Evolutionary conservation across 2,329 filamentous ascomycete species (phyloP).

Genomic region (Domatiomyces catenatus): DNA sequence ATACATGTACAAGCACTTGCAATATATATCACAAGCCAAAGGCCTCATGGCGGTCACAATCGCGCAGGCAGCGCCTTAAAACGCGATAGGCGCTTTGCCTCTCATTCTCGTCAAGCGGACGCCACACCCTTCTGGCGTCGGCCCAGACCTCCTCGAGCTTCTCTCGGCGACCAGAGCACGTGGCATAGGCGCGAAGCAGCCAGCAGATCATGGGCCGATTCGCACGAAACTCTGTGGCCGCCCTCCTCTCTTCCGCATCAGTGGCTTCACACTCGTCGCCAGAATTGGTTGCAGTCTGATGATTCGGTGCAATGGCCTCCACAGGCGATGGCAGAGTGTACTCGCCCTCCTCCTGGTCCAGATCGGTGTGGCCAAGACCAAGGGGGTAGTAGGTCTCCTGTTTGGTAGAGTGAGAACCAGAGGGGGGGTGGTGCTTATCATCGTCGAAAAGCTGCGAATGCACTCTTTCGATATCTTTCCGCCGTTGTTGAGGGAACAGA

Average conservation of each 20-base stretch:
- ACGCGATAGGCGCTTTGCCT: conserved; percentile 12
- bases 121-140: conserved; percentile 12
- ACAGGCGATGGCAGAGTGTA: conserved; percentile 14
- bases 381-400: conserved; percentile 14
- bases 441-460: conserved; percentile 16
- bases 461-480: conserved; percentile 15
- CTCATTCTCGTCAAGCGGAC: conserved; percentile 14
- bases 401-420: neutral
- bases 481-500: conserved; percentile 14
- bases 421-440: conserved; percentile 4
- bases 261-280: neutral
- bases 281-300: neutral
- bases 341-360: conserved; percentile 17
- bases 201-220: conserved; percentile 13
- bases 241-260: neutral
- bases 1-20: neutral
- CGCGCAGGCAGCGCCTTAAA: conserved; percentile 13
- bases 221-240: conserved; percentile 6
- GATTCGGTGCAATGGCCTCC: conserved; percentile 7
- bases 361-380: conserved; percentile 6
- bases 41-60: conserved; percentile 13
- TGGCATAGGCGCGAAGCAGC: conserved; percentile 14
- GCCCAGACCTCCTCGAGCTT: conserved; percentile 14
- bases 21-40: neutral
- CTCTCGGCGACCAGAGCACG: conserved; percentile 10